phyloP scores from a whole-genome alignment of 495 filamentous ascomycete species.

The Parachaetomium inaequale region DNA sequence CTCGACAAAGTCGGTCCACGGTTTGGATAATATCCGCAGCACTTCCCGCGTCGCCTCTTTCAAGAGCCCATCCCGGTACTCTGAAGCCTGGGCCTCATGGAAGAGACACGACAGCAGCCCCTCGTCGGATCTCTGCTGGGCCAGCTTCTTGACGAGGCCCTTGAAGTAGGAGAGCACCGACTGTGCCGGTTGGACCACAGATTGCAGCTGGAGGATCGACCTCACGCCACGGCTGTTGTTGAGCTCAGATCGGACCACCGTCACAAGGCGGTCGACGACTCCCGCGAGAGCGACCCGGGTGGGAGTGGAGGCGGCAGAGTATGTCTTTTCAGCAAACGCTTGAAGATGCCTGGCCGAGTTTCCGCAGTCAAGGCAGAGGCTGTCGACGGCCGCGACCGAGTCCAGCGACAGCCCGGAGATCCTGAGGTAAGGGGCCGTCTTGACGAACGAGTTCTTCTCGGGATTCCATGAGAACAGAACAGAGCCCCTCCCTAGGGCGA shows the following conservation, averaged over 20 bases:
- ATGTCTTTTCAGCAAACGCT: slow-evolving; percentile 50
- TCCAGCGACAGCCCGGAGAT: slow-evolving; percentile 66
- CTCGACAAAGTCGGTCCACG: slow-evolving; percentile 70
- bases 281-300: slow-evolving; percentile 60
- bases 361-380: slow-evolving; percentile 57
- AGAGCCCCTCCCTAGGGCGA: slow-evolving; percentile 79
- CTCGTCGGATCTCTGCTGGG: slow-evolving; percentile 58
- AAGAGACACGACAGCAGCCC: slow-evolving; percentile 66
- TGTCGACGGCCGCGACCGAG: slow-evolving; percentile 55
- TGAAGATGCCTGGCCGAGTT: slow-evolving; percentile 53
- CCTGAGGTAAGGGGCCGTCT: slow-evolving; percentile 50
- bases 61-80: slow-evolving; percentile 60
- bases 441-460: slow-evolving; percentile 54
- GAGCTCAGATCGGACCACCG: slow-evolving; percentile 54
- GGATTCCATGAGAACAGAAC: slow-evolving; percentile 69
- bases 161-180: slow-evolving; percentile 61
- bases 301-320: slow-evolving; percentile 42
- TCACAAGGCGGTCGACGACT: slow-evolving; percentile 52
- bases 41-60: slow-evolving; percentile 63
- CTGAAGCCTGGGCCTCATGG: slow-evolving; percentile 57
- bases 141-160: slow-evolving; percentile 54
- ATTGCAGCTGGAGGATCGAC: slow-evolving; percentile 67
- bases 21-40: slow-evolving; percentile 57
- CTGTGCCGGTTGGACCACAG: slow-evolving; percentile 59
- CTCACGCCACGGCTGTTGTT: slow-evolving; percentile 38